Evolutionary conservation across 306 rosid genomes (phyloP), one percentile per base, ranked within the genome.

Genomic region (Vigna radiata): DNA sequence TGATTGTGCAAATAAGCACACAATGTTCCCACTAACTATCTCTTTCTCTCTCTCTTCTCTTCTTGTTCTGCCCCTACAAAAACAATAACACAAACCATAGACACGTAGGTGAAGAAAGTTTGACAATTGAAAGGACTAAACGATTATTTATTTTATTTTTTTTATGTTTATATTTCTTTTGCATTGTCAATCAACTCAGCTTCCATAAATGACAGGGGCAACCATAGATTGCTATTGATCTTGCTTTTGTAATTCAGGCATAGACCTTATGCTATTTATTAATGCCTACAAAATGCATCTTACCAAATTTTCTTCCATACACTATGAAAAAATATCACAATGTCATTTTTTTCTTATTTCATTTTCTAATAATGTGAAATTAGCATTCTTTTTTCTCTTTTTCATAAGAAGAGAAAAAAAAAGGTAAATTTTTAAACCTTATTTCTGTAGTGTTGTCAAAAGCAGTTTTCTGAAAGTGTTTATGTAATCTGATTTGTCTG

Each of bases 1-100:
- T 94, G 63, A 94, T 94, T 91, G 81, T 85, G 82, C 71, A 84
- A 85, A 88, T 89, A 87, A 86, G 81, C 79, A 75, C 90, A 90
- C 85, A 77, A 79, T 85, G 85, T 83, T 82, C 79, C 86, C 89
- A 77, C 84, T 86, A 72, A 31, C 66, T 58, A 86, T 84, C 74
- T 50, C 53, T 19, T 13, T 43, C 66, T 58, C 87, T 84, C 74
- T 50, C 53, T 19, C 14, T 43, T 9, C 16, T 44, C 3, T 12
- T 44, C 1, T 46, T 81, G 37, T 1, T 50, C 43, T 41, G 25
- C 16, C 19, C 46, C 46, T 61, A 55, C 49, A 43, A 8, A 19
- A 15, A 19, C 60, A 54, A 54, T 11, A 12, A 10, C 15, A 12
- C 48, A 44, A 11, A 71, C 2, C 25, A 46, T 77, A 76, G 69